Evolutionary conservation across 2,329 filamentous ascomycete species (phyloP).

Genomic region (Periconia macrospinosa): DNA sequence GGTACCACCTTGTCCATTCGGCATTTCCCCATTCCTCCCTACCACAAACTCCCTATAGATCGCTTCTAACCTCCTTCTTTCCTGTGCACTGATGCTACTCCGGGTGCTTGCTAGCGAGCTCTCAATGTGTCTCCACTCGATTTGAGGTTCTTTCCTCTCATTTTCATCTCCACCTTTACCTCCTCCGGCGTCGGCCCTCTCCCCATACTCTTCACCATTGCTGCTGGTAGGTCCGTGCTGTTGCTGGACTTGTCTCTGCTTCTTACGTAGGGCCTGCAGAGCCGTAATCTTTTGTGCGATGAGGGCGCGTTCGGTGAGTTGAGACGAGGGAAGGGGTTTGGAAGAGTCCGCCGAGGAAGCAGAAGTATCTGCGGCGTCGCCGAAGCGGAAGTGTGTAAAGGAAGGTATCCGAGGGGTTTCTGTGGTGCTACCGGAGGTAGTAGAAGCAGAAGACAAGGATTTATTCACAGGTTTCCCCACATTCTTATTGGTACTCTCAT

Average conservation of each 20-base stretch:
- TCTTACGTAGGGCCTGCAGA: constrained; percentile 71
- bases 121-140: constrained; percentile 81
- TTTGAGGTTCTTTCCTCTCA: constrained; percentile 69
- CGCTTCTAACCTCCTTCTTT: constrained; percentile 70
- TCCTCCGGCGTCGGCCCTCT: constrained; percentile 32
- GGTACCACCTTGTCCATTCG: constrained; percentile 84
- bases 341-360: constrained; percentile 23
- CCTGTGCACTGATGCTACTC: constrained; percentile 78
- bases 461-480: constrained; percentile 29
- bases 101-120: constrained; percentile 76
- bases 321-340: constrained; percentile 53
- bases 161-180: constrained; percentile 41
- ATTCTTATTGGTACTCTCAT: constrained; percentile 10
- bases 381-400: constrained; percentile 75
- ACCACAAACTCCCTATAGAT: constrained; percentile 95
- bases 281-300: constrained; percentile 81
- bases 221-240: constrained; percentile 23
- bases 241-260: constrained; percentile 55
- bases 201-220: constrained; percentile 23
- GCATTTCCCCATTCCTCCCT: constrained; percentile 92
- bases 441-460: constrained; percentile 8
- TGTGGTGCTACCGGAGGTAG: constrained; percentile 5
- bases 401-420: constrained; percentile 32
- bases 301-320: constrained; percentile 74
- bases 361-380: constrained; percentile 49